Percentiles rank a stretch among this genome's conserved stretches.
These are phyloP conservation scores for Physaria fendleri DNA, from an alignment of 345 rosid genomes.

Conservation along the genomic window DNA sequence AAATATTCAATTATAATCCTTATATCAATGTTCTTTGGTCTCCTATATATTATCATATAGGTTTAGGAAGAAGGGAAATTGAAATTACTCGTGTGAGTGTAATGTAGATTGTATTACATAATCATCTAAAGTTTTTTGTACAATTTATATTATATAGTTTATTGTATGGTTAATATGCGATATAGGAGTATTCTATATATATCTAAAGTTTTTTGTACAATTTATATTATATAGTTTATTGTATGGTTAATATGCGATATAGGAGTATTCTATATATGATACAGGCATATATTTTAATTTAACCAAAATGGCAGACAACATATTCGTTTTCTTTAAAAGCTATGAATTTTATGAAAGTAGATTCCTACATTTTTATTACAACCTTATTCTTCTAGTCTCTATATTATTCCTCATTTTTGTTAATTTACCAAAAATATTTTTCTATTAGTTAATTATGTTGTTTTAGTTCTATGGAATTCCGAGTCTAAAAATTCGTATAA, in stretches of 20 bases:
- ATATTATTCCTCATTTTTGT: constrained; percentile 14
- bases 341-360: constrained; percentile 28
- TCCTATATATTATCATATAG: not conserved
- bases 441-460: too few relatives aligned
- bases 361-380: constrained; percentile 26
- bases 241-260: constrained; percentile 21
- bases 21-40: not conserved
- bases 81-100: constrained; percentile 18
- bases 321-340: constrained; percentile 25
- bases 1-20: not conserved
- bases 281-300: constrained; percentile 7
- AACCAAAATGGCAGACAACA: constrained; percentile 38
- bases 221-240: constrained; percentile 20
- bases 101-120: constrained; percentile 23
- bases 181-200: constrained; percentile 1
- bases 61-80: constrained; percentile 7
- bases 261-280: not conserved
- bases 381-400: constrained; percentile 22
- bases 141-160: constrained; percentile 19
- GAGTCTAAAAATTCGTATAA: too few relatives aligned
- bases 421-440: not conserved
- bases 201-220: constrained; percentile 13
- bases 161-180: constrained; percentile 22
- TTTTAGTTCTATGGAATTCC: too few relatives aligned
- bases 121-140: constrained; percentile 19